A percentile compares a stretch with the other conserved stretches of the same genome.
Evolutionary conservation across 2,329 filamentous ascomycete genomes (phyloP).

Genomic region (Colletotrichum sp.): DNA sequence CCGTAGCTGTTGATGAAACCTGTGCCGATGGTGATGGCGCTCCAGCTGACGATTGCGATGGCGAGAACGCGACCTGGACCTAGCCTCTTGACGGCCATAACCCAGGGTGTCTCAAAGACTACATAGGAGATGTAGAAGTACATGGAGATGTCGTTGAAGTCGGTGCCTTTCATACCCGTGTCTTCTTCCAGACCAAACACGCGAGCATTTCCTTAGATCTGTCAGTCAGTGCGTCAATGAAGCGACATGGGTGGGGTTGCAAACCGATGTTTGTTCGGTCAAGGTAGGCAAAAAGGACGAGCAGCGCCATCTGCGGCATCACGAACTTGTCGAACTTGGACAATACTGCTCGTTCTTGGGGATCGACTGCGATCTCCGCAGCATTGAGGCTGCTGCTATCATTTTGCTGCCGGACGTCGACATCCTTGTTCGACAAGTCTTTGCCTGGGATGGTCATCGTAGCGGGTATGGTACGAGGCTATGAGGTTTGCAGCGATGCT

Average conservation of each 20-base stretch:
- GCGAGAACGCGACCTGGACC: slow-evolving; percentile 29
- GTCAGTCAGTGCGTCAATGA: not conserved
- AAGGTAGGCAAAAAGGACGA: not conserved
- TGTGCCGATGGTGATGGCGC: slow-evolving; percentile 33
- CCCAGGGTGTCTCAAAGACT: slow-evolving; percentile 33
- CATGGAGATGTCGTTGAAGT: slow-evolving; percentile 36
- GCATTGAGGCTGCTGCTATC: not conserved
- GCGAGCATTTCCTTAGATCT: slow-evolving; percentile 33
- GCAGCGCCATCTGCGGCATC: not conserved
- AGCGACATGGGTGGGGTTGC: not conserved
- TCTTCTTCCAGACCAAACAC: slow-evolving; percentile 36
- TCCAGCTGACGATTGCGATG: slow-evolving; percentile 36
- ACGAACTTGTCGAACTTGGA: not conserved
- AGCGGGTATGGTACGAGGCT: not conserved
- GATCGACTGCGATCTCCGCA: not conserved
- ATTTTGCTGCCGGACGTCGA: not conserved
- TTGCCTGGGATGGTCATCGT: not conserved
- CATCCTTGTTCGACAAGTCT: not conserved
- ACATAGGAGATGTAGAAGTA: slow-evolving; percentile 32
- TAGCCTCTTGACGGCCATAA: slow-evolving; percentile 35
- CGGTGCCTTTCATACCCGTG: slow-evolving; percentile 30
- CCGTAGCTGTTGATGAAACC: slow-evolving; percentile 33
- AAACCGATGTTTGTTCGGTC: not conserved
- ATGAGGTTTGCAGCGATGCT: not conserved
- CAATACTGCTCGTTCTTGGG: not conserved